These are phyloP conservation scores for Barnettozyma sucrosica DNA, from an alignment of 805 yeast species.

Conservation along the genomic window DNA sequence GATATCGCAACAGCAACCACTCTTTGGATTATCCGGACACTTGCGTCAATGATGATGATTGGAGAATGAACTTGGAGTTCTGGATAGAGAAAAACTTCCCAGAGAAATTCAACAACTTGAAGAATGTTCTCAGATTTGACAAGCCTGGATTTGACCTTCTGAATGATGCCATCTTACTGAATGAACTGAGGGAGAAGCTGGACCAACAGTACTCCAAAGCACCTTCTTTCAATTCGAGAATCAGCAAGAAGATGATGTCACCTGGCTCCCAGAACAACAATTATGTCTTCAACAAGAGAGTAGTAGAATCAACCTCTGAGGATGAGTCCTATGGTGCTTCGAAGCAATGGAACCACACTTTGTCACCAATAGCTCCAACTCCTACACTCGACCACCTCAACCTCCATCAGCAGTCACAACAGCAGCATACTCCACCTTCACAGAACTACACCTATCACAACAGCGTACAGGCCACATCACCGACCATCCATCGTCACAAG, in stretches of 20 bases:
- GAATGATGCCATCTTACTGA: constrained; percentile 24
- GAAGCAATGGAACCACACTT: constrained; percentile 8
- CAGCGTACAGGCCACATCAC: neutral
- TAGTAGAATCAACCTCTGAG: constrained; percentile 10
- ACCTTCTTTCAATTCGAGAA: constrained; percentile 27
- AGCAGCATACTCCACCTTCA: constrained; percentile 8
- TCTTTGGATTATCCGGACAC: constrained; percentile 28
- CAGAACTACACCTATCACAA: constrained; percentile 5
- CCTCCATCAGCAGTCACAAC: constrained; percentile 11
- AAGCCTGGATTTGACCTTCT: constrained; percentile 27
- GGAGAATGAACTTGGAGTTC: constrained; percentile 38
- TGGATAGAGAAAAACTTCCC: constrained; percentile 38
- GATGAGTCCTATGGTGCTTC: constrained; percentile 11
- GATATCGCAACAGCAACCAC: constrained; percentile 15
- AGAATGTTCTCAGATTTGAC: constrained; percentile 30
- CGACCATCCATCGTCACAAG: neutral
- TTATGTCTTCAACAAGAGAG: constrained; percentile 12
- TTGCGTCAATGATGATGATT: constrained; percentile 35
- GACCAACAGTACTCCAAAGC: constrained; percentile 16
- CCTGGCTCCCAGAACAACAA: constrained; percentile 7
- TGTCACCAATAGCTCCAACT: constrained; percentile 12
- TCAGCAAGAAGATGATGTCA: constrained; percentile 25
- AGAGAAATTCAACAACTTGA: constrained; percentile 33
- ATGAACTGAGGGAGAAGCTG: constrained; percentile 23
- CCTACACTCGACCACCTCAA: constrained; percentile 5